Evolutionary conservation across 2,329 filamentous ascomycete species (phyloP), one percentile per base, ranked within the genome.

Genomic region (Colletotrichum sp.): DNA sequence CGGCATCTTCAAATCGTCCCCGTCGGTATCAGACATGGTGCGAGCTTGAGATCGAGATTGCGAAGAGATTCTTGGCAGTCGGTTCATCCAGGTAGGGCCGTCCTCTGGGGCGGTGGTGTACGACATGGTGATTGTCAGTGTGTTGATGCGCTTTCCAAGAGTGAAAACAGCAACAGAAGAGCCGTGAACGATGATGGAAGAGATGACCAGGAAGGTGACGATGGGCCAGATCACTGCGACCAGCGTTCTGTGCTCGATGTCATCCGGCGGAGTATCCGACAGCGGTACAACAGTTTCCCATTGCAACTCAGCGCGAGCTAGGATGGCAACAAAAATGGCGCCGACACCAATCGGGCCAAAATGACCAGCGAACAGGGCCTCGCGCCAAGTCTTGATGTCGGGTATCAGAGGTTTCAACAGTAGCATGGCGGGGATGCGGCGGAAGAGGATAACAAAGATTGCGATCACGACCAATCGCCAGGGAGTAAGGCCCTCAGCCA

Each of bases 131-230:
- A 99, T 89, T 1, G 95, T 96, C 79, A 99, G 87, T 0, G 97
- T 99, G 86, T 99, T 99, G 90, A 99, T 99, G 77, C 95, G 96
- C 85, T 99, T 99, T 80, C 97, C 97, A 2, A 99, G 91, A 0
- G 97, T 99, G 81, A 99, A 99, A 10, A 99, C 97, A 7, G 97
- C 97, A 80, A 99, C 94, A 0, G 97, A 99, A n/a, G 97, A 99
- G 26, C 97, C 97, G 81, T 99, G 97, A 2, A 99, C 95, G 48
- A 99, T 86, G 80, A 99, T 99, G 14, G 97, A 99, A 5, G 95
- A 91, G 69, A 99, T 95, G 76, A 99, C 96, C 81, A 99, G 88
- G 85, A 99, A 99, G 1, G 95, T 95, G 0, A 95, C 95, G 74
- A 99, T 96, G 0, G 97, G 97, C 97, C 97, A 99, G 64, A 99